Evolutionary conservation across 208 protist species (phyloP), one percentile per base, ranked within the genome.

Genomic region (Naegleria gruberi): DNA sequence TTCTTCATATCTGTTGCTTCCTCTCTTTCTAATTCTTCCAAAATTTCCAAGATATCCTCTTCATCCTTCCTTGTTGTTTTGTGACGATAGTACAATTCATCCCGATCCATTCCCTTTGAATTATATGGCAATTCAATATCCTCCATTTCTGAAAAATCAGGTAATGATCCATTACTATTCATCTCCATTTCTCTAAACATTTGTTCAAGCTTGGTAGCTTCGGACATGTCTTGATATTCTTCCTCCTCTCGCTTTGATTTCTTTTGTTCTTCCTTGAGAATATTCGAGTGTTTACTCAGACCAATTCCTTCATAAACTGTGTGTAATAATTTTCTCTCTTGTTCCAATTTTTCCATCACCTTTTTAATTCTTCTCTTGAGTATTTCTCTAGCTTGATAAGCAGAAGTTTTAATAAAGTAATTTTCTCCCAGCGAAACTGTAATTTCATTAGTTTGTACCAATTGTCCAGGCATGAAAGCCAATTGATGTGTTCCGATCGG

Each of bases 371-470:
- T 19, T 23, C 92, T 89, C 1, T 88, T 51, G 4, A 89, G 34
- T 10, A 93, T 91, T n/a, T 83, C 89, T 40, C 81, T 34, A 7
- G 92, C 86, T 40, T 93, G 90, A 23, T 57, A 3, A 44, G 90
- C 92, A 10, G 92, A 92, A 37, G 65, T 74, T 47, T 90, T 37
- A 42, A 89, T 90, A 89, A 93, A 93, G 81, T 90, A 85, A 85
- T 92, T 92, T 26, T 91, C 92, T 47, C 92, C 92, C 5, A 93
- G 89, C 46, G 92, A 83, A 55, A 92, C 89, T 43, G 89, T 90
- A 7, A 93, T 47, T 89, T 93, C 90, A 84, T 93, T 93, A 10
- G 92, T 93, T 81, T 93, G 90, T 0, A 87, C 23, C 43, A 93
- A 84, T 44, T 82, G 23, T 37, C 92, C 92, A 6, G 90, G 91